Evolutionary conservation across 768 basidiomycete species (phyloP).

Genomic region (Tephrocybe sp.): DNA sequence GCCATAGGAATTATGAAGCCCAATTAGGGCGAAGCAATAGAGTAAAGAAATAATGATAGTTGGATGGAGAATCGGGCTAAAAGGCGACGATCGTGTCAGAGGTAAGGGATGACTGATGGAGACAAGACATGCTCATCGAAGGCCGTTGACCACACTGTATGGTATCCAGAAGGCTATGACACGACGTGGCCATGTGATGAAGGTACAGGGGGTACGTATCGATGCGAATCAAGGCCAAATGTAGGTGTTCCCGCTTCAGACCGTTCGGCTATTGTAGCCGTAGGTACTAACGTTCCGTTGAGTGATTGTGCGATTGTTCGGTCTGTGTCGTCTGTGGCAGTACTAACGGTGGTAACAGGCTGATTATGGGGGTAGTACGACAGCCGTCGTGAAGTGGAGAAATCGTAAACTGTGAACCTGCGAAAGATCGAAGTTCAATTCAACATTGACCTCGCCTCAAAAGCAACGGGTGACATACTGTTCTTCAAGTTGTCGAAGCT

Average conservation of each 20-base stretch:
- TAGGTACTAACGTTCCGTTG: conserved; percentile 42
- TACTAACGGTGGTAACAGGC: conserved; percentile 44
- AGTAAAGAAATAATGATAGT: conserved; percentile 11
- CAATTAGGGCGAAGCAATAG: conserved; percentile 1
- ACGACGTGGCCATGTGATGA: conserved; percentile 15
- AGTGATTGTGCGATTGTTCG: conserved; percentile 42
- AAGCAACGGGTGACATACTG: conserved; percentile 52
- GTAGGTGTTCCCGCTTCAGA: conserved; percentile 46
- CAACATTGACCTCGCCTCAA: conserved; percentile 1
- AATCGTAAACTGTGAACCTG: conserved; percentile 92
- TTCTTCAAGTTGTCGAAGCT: conserved; percentile 90
- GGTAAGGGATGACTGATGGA: not conserved
- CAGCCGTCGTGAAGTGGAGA: conserved; percentile 63
- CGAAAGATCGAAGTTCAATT: conserved; percentile 4
- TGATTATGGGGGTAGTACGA: conserved; percentile 91
- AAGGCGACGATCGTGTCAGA: not conserved
- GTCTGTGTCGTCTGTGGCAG: conserved; percentile 41
- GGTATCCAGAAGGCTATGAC: conserved; percentile 3
- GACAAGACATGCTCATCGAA: not conserved
- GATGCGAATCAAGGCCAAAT: conserved; percentile 32
- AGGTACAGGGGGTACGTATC: conserved; percentile 23
- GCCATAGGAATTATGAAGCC: conserved; percentile 10
- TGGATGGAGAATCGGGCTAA: not conserved
- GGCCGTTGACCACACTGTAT: not conserved
- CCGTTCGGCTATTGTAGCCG: conserved; percentile 47